A percentile compares a stretch with the other conserved stretches of the same genome.
Conservation (phyloP, 306 rosid genomes). For the Elaeagnus macrophylla region DNA sequence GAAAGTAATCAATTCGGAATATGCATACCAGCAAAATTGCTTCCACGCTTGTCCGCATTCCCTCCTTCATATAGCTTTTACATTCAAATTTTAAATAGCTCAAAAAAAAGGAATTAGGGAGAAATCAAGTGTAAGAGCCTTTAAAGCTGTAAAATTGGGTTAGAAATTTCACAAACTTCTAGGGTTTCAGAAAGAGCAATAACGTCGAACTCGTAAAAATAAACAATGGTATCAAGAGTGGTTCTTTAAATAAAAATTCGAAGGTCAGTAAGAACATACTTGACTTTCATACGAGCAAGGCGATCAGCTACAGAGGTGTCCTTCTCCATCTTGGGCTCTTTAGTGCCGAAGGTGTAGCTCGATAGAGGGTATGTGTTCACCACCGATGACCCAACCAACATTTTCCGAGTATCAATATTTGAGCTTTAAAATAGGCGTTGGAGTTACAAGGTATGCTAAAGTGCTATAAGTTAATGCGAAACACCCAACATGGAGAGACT, state of each 20-base stretch:
- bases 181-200: slow-evolving; percentile 8
- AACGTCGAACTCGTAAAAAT: neutral
- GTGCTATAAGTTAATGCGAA: too few species aligned
- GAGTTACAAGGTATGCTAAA: too few species aligned
- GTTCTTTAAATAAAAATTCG: too few species aligned
- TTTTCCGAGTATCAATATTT: too few species aligned
- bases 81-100: too few species aligned
- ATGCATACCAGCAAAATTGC: slow-evolving; percentile 85
- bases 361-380: slow-evolving; percentile 93
- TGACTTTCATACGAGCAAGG: slow-evolving; percentile 99
- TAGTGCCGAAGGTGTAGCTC: slow-evolving; percentile 97
- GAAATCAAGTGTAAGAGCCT: neutral
- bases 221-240: too few species aligned
- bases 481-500: too few species aligned
- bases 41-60: slow-evolving; percentile 96
- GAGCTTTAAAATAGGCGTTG: too few species aligned
- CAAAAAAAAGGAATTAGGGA: slow-evolving; percentile 11
- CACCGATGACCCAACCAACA: slow-evolving; percentile 69
- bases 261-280: too few species aligned
- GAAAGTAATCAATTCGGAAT: too few species aligned
- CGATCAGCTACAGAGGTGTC: slow-evolving; percentile 99
- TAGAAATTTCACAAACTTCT: neutral
- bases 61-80: slow-evolving; percentile 97
- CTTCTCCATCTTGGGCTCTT: slow-evolving; percentile 99
- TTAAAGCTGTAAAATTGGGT: neutral